A percentile compares a stretch with the other conserved stretches of the same genome.
These are phyloP conservation scores for Cladosporium halotolerans DNA, from an alignment of 2,329 filamentous ascomycete genomes.

Conservation along the genomic window DNA sequence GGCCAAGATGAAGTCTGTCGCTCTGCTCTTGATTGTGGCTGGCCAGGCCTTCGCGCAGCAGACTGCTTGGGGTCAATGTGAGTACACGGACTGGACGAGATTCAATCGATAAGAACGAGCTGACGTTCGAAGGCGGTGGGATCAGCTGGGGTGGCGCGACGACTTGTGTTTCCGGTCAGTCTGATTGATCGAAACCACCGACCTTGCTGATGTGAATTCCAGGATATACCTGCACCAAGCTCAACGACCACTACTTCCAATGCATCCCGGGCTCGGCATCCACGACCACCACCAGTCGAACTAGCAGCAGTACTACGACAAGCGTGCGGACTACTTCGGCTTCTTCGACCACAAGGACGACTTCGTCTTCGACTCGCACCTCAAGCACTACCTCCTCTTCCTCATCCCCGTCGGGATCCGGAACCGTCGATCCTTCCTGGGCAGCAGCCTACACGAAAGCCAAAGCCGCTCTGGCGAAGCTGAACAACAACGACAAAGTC, in stretches of 20 bases:
- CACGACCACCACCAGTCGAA: background rate
- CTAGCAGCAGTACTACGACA: background rate
- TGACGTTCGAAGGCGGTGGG: slow-evolving; percentile 24
- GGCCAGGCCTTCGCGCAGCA: slow-evolving; percentile 7
- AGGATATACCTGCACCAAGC: slow-evolving; percentile 27
- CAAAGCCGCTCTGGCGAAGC: slow-evolving; percentile 30
- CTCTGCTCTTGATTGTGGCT: background rate
- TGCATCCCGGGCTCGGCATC: slow-evolving; percentile 20
- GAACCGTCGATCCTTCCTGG: slow-evolving; percentile 19
- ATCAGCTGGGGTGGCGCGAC: slow-evolving; percentile 32
- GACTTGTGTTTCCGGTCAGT: slow-evolving; percentile 24
- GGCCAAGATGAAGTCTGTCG: no score
- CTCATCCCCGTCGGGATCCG: background rate
- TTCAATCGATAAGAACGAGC: background rate
- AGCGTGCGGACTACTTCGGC: background rate
- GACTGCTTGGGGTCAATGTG: slow-evolving; percentile 31
- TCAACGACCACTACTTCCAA: slow-evolving; percentile 32
- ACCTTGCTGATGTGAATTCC: background rate
- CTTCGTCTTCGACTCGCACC: background rate
- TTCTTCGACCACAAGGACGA: background rate
- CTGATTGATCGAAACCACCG: background rate
- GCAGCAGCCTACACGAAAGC: slow-evolving; percentile 34
- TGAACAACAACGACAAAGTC: slow-evolving; percentile 32
- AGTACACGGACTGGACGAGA: background rate
- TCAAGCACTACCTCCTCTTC: background rate